phyloP scores from a whole-genome alignment of 257 asterid species.

The Nyctanthes arbortristis region DNA sequence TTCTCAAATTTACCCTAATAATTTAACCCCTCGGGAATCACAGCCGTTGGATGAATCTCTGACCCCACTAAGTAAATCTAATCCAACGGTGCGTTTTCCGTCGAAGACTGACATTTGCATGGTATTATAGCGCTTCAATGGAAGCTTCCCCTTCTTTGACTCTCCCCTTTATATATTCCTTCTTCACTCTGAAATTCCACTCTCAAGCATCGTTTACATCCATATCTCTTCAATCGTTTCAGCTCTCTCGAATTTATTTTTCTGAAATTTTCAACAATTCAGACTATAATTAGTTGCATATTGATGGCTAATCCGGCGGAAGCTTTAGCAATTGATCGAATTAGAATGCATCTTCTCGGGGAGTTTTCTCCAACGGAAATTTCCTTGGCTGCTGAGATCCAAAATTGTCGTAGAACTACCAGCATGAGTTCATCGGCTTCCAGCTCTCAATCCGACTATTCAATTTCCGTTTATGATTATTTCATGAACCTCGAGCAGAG shows the following conservation, averaged over 20 bases:
- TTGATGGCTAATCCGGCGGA: conserved; percentile 28
- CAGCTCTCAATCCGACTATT: conserved; percentile 18
- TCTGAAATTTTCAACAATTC: no score
- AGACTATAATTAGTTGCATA: no score
- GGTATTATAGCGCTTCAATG: conserved; percentile 11
- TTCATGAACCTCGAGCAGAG: conserved; percentile 12
- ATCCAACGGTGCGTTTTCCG: conserved; percentile 1
- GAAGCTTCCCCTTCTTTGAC: background rate
- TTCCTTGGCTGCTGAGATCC: background rate
- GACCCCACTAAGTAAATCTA: background rate
- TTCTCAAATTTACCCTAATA: no score
- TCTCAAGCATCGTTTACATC: background rate
- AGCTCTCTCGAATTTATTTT: no score
- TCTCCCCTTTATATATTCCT: background rate
- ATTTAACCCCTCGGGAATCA: conserved; percentile 6
- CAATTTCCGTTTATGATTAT: conserved; percentile 14
- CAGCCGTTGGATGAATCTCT: conserved; percentile 7
- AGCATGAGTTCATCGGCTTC: conserved; percentile 4
- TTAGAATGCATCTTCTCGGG: conserved; percentile 41
- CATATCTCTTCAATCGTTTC: background rate
- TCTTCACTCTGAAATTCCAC: conserved; percentile 3
- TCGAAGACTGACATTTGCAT: conserved; percentile 20
- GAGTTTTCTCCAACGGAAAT: conserved; percentile 25
- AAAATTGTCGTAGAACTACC: background rate
- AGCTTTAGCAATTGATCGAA: conserved; percentile 31